phyloP scores from a whole-genome alignment of 2,329 filamentous ascomycete species.

The Aspergillus flavus region DNA sequence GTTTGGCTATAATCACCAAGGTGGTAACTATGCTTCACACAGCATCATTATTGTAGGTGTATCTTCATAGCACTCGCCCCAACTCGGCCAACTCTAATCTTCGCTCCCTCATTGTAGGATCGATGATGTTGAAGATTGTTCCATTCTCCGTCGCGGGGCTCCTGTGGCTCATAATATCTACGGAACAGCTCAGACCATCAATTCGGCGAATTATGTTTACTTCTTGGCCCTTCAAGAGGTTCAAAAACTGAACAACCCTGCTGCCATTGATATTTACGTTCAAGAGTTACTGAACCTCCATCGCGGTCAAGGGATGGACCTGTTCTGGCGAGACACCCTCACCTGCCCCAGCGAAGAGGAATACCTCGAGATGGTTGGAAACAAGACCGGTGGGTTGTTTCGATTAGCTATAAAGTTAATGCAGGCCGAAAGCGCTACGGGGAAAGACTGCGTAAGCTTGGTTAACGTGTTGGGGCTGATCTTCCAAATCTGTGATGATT shows the following conservation, averaged over 20 bases:
- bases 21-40: slow-evolving; percentile 51
- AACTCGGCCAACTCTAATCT: not conserved
- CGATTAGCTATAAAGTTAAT: slow-evolving; percentile 50
- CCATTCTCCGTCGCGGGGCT: slow-evolving; percentile 50
- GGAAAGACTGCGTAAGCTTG: slow-evolving; percentile 59
- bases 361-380: slow-evolving; percentile 53
- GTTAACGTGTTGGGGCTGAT: slow-evolving; percentile 61
- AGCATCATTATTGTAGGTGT: slow-evolving; percentile 46
- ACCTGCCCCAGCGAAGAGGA: slow-evolving; percentile 51
- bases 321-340: slow-evolving; percentile 52
- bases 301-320: slow-evolving; percentile 52
- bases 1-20: slow-evolving; percentile 45
- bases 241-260: slow-evolving; percentile 42
- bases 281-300: slow-evolving; percentile 51
- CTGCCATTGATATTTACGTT: slow-evolving; percentile 47
- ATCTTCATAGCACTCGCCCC: not conserved
- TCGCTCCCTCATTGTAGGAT: slow-evolving; percentile 32
- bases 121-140: slow-evolving; percentile 55
- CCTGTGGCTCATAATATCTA: slow-evolving; percentile 55
- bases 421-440: slow-evolving; percentile 44
- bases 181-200: slow-evolving; percentile 55
- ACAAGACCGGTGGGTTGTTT: slow-evolving; percentile 54
- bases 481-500: slow-evolving; percentile 66
- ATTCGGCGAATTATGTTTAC: slow-evolving; percentile 54
- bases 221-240: slow-evolving; percentile 49